A percentile compares a stretch with the other conserved stretches of the same genome.
phyloP scores from a whole-genome alignment of 2,329 filamentous ascomycete species.

The Moelleriella libera region DNA sequence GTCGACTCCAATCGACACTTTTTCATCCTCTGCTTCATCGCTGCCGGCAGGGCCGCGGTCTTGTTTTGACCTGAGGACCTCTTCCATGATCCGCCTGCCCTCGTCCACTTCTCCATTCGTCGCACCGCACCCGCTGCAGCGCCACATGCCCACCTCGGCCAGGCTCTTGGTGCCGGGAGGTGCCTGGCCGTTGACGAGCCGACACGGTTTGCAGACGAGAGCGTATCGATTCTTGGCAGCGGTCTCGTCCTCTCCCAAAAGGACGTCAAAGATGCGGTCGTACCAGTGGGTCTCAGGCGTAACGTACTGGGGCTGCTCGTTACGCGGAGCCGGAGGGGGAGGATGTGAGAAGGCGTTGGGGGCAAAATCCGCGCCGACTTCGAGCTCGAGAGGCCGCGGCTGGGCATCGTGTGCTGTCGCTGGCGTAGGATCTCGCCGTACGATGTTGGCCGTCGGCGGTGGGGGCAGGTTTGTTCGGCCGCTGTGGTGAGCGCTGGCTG shows the following conservation, averaged over 20 bases:
- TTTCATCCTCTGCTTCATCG: conserved; percentile 6
- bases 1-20: background rate
- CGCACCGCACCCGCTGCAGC: conserved; percentile 70
- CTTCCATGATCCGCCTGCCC: conserved; percentile 55
- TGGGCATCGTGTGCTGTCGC: conserved; percentile 3
- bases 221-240: conserved; percentile 81
- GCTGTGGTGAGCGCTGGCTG: background rate
- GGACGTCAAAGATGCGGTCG: conserved; percentile 79
- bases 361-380: conserved; percentile 46
- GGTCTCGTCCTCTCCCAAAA: conserved; percentile 91
- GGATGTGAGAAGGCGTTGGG: conserved; percentile 42
- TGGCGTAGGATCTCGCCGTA: conserved; percentile 17
- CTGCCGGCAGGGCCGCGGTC: conserved; percentile 7
- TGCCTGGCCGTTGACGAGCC: conserved; percentile 89
- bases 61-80: conserved; percentile 32
- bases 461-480: conserved; percentile 35
- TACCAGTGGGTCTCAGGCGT: conserved; percentile 61
- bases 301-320: conserved; percentile 5
- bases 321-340: conserved; percentile 4
- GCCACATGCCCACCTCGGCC: conserved; percentile 75
- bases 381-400: background rate
- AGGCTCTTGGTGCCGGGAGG: conserved; percentile 69
- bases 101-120: conserved; percentile 75
- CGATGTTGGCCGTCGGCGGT: conserved; percentile 51
- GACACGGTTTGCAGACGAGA: conserved; percentile 69